Percentiles rank a stretch among this genome's conserved stretches.
These are phyloP conservation scores for Candolleomyces eurysporus DNA, from an alignment of 768 basidiomycete species.

Conservation along the genomic window DNA sequence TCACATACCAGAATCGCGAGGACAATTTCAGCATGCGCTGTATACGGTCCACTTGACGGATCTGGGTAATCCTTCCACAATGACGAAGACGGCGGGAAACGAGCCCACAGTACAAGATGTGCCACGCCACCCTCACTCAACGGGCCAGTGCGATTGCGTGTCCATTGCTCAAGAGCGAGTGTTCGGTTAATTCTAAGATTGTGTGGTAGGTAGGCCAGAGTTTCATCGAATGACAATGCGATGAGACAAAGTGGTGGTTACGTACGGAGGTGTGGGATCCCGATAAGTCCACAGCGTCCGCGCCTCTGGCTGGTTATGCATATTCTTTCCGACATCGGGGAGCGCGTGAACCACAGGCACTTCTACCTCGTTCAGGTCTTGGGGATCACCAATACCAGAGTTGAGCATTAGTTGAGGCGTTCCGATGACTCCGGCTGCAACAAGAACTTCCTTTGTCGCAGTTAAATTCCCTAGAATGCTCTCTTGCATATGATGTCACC, in stretches of 20 bases:
- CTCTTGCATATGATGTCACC: too few relatives aligned
- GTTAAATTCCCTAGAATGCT: background rate
- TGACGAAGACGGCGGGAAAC: background rate
- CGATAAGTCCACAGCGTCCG: background rate
- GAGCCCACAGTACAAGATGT: background rate
- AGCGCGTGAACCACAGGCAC: background rate
- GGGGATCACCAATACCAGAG: background rate
- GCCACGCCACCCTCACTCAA: background rate
- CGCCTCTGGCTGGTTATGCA: background rate
- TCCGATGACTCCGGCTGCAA: background rate
- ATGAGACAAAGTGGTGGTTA: background rate
- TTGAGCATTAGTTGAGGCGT: background rate
- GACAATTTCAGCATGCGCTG: background rate
- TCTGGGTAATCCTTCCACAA: background rate
- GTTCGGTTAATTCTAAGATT: background rate
- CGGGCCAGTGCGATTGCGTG: background rate
- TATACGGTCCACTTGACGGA: background rate
- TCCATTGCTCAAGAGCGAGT: background rate
- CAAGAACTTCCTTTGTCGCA: background rate
- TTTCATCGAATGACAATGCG: background rate
- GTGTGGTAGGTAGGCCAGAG: background rate
- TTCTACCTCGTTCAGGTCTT: background rate
- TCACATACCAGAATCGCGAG: background rate
- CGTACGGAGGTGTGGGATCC: background rate
- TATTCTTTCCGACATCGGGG: background rate